Conservation (phyloP, 352 stramenopile genomes). For the Pythium brassicae region DNA sequence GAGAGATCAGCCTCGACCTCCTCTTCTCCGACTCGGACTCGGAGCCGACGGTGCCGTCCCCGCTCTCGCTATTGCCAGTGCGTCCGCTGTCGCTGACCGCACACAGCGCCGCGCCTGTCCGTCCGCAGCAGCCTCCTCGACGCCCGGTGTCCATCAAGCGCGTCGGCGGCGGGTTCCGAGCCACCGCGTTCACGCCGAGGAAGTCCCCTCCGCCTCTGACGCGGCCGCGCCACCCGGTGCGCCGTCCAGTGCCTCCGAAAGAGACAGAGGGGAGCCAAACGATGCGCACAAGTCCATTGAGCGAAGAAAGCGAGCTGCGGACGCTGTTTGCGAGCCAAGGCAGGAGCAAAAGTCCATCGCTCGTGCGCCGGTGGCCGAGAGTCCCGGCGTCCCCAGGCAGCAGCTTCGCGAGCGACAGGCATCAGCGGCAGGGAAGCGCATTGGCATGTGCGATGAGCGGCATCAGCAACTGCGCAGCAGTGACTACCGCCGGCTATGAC, state of each 20-base stretch:
- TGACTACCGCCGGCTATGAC: neutral
- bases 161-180: slow-evolving; percentile 56
- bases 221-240: neutral
- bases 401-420: neutral
- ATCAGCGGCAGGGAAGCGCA: neutral
- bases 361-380: slow-evolving; percentile 9
- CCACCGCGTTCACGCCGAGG: slow-evolving; percentile 16
- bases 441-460: neutral
- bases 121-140: slow-evolving; percentile 8
- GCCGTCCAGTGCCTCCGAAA: slow-evolving; percentile 2
- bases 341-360: too few relatives aligned
- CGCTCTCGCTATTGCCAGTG: neutral
- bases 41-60: neutral
- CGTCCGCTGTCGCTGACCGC: too few relatives aligned
- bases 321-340: too few relatives aligned
- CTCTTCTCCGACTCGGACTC: slow-evolving; percentile 43
- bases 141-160: slow-evolving; percentile 31
- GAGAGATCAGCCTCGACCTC: slow-evolving; percentile 43
- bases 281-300: too few relatives aligned
- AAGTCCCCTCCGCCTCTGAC: slow-evolving; percentile 1
- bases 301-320: too few relatives aligned
- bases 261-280: neutral
- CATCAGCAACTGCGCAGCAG: neutral
- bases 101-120: neutral
- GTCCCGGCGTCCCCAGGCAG: slow-evolving; percentile 8